phyloP scores from a whole-genome alignment of 2,329 filamentous ascomycete genomes.

The Paraphaeosphaeria sporulosa region DNA sequence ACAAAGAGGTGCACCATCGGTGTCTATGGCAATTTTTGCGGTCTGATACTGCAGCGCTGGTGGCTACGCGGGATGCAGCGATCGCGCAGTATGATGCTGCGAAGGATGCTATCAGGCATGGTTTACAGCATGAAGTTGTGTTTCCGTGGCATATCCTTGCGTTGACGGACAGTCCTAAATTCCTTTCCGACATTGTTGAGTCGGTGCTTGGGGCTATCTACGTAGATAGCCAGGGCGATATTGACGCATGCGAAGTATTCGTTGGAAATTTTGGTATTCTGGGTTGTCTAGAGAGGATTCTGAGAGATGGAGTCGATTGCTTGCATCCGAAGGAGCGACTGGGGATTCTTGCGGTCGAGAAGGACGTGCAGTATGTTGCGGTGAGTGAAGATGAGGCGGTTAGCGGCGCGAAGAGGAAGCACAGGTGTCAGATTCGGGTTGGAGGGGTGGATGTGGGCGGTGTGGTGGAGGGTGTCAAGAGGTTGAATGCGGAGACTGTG shows the following conservation, averaged over 20 bases:
- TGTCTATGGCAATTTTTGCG: conserved; percentile 76
- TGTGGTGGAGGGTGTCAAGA: conserved; percentile 42
- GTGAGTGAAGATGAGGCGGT: conserved; percentile 23
- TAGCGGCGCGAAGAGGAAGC: conserved; percentile 19
- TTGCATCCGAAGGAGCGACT: conserved; percentile 73
- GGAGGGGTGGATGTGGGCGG: conserved; percentile 43
- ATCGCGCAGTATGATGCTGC: conserved; percentile 58
- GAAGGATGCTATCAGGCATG: conserved; percentile 58
- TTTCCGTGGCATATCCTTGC: conserved; percentile 83
- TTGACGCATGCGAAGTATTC: conserved; percentile 67
- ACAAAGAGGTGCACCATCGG: conserved; percentile 32
- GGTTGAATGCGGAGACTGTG: conserved; percentile 49
- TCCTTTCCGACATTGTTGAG: conserved; percentile 85
- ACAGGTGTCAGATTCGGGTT: conserved; percentile 45
- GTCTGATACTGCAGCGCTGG: conserved; percentile 60
- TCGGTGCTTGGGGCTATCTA: conserved; percentile 82
- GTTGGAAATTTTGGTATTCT: conserved; percentile 72
- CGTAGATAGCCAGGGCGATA: conserved; percentile 66
- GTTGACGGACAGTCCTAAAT: conserved; percentile 73
- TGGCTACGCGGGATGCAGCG: conserved; percentile 55
- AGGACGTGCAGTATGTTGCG: conserved; percentile 63
- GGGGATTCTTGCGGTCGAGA: conserved; percentile 62
- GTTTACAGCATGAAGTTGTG: conserved; percentile 57
- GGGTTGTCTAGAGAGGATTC: conserved; percentile 65
- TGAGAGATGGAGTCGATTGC: conserved; percentile 63